A percentile compares a stretch with the other conserved stretches of the same genome.
These are phyloP conservation scores for Fusarium temperatum DNA, from an alignment of 2,329 filamentous ascomycete species.

Conservation along the genomic window DNA sequence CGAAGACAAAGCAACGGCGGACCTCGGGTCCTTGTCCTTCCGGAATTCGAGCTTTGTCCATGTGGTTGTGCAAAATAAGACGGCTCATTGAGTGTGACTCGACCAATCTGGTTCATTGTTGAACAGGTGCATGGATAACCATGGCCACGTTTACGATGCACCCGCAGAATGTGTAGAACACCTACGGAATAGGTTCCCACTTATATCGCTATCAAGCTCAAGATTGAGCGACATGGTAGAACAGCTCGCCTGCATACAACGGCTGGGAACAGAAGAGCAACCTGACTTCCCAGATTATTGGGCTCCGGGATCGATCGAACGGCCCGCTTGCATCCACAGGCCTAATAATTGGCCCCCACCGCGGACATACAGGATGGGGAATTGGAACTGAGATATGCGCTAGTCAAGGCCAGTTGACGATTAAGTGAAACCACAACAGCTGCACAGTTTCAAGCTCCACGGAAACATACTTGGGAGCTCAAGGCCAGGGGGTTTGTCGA, in stretches of 20 bases:
- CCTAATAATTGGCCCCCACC: conserved; percentile 13
- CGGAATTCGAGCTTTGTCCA: not conserved
- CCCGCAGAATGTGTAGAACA: not conserved
- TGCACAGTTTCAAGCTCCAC: not conserved
- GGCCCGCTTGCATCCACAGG: conserved; percentile 26
- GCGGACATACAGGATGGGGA: conserved; percentile 14
- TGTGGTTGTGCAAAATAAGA: conserved; percentile 15
- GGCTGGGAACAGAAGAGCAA: not conserved
- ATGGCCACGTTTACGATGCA: conserved; percentile 11
- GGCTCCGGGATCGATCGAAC: conserved; percentile 26
- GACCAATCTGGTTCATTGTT: not conserved
- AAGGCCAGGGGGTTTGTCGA: not conserved
- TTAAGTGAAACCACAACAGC: conserved; percentile 1
- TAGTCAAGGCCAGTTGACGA: conserved; percentile 5
- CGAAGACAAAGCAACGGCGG: conserved; percentile 3
- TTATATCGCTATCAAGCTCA: not conserved
- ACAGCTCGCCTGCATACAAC: not conserved
- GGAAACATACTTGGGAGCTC: not conserved
- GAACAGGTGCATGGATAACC: not conserved
- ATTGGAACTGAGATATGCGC: conserved; percentile 5
- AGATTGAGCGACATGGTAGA: not conserved
- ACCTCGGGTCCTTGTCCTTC: conserved; percentile 12
- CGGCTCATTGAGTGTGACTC: conserved; percentile 6
- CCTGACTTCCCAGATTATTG: conserved; percentile 22
- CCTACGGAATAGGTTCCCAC: not conserved